Base-by-base conservation (phyloP, 2,329 filamentous ascomycete species). In the Neopestalotiopsis sp. region DNA sequence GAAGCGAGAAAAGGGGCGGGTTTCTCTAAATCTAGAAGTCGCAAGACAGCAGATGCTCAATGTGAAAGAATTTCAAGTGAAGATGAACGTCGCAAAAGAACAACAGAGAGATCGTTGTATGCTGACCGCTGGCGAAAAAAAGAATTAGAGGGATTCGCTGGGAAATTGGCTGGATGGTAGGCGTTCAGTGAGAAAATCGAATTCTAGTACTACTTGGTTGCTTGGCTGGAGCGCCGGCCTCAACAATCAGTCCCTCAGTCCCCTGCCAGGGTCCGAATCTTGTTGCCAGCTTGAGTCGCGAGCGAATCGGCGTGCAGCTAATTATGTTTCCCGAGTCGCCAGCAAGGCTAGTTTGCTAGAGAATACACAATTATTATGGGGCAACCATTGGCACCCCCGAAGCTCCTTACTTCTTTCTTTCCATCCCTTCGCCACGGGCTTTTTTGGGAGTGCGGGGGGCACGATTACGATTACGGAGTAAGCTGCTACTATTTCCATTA, bases 251-350 rank as follows among this genome's bases (percentile, higher is more conserved):
- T 62, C 28, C 57, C 28, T 28, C 30, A 32, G 59, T 28, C 59
- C 34, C 57, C 57, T 59, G 57, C 24, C 24, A 30, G 30, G 30
- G 30, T 30, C 30, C 24, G 57, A 34, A 59, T 30, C 57, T 30
- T 30, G 24, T 34, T 62, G 14, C 30, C 34, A 42, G 24, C 34
- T n/a, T 20, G 34, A 28, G 20, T 34, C 30, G 34, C 40, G 38
- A 64, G 40, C 61, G 61, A 64, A 64, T 64, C 61, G 61, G 61
- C 42, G 61, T 20, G 10, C 61, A 13, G 61, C 38, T 64, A 64
- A 64, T 64, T 64, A 32, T 64, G 38, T 49, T 64, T 30, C 24
- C 61, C 38, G 61, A 24, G 9, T 64, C 30, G 30, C 32, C 32
- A 40, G 28, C 57, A 59, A 64, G 20, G 38, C 61, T 64, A 40